A percentile compares a stretch with the other conserved stretches of the same genome.
These are phyloP conservation scores for Fusarium bactridioides DNA, from an alignment of 2,329 filamentous ascomycete genomes.

Conservation along the genomic window DNA sequence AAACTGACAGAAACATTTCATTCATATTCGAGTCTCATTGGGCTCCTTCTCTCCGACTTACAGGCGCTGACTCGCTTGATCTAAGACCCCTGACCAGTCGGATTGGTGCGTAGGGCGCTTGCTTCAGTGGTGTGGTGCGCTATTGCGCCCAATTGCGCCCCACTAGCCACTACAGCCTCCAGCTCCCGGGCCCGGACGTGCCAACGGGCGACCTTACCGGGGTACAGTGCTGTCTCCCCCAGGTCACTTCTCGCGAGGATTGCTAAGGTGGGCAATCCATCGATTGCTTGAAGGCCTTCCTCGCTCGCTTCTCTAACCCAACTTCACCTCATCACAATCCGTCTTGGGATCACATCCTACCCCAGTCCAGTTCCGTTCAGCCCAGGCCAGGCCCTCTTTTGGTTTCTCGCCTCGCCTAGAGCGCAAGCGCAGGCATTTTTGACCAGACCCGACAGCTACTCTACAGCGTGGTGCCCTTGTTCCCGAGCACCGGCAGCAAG, in stretches of 20 bases:
- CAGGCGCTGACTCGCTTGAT: slow-evolving; percentile 45
- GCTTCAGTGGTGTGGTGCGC: slow-evolving; percentile 45
- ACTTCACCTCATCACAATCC: slow-evolving; percentile 25
- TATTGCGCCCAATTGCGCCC: slow-evolving; percentile 32
- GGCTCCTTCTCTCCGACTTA: slow-evolving; percentile 31
- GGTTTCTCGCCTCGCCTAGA: slow-evolving; percentile 38
- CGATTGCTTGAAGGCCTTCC: slow-evolving; percentile 3
- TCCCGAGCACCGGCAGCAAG: slow-evolving; percentile 19
- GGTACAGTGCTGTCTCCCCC: slow-evolving; percentile 20
- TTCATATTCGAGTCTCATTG: slow-evolving; percentile 22
- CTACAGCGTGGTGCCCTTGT: slow-evolving; percentile 23
- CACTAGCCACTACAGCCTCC: slow-evolving; percentile 25
- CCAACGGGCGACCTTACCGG: slow-evolving; percentile 34
- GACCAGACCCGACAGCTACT: slow-evolving; percentile 5
- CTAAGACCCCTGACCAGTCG: slow-evolving; percentile 42
- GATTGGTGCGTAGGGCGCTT: slow-evolving; percentile 48
- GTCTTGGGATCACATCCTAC: slow-evolving; percentile 33
- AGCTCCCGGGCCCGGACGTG: slow-evolving; percentile 13
- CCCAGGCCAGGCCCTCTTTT: slow-evolving; percentile 26
- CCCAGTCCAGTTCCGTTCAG: slow-evolving; percentile 24
- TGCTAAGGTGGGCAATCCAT: slow-evolving; percentile 8
- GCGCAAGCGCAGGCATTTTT: slow-evolving; percentile 28
- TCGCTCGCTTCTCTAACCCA: slow-evolving; percentile 29
- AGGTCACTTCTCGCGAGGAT: slow-evolving; percentile 10
- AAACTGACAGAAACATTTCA: slow-evolving; percentile 2